A percentile compares a stretch with the other conserved stretches of the same genome.
phyloP scores from a whole-genome alignment of 768 basidiomycete species.

The Suillus plorans region DNA sequence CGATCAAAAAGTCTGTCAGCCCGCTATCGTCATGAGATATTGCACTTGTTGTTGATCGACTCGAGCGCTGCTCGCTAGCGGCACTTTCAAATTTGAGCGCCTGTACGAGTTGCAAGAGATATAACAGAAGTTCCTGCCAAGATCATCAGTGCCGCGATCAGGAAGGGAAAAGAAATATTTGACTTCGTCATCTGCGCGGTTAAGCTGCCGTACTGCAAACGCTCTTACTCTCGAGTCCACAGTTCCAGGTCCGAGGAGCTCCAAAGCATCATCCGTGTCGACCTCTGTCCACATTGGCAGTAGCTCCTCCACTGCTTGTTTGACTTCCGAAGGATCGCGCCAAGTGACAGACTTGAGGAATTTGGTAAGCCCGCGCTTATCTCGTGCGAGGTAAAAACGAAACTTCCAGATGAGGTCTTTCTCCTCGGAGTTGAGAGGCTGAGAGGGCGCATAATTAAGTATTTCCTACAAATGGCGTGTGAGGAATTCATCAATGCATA shows the following conservation, averaged over 20 bases:
- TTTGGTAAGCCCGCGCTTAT: constrained; percentile 93
- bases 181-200: constrained; percentile 92
- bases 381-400: constrained; percentile 92
- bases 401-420: constrained; percentile 99
- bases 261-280: constrained; percentile 94
- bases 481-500: neutral
- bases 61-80: constrained; percentile 72
- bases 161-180: constrained; percentile 18
- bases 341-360: constrained; percentile 98
- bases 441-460: constrained; percentile 88
- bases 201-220: constrained; percentile 91
- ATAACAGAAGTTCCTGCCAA: constrained; percentile 82
- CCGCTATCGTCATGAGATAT: constrained; percentile 91
- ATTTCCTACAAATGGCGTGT: constrained; percentile 58
- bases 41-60: constrained; percentile 69
- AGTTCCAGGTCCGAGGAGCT: constrained; percentile 86
- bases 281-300: constrained; percentile 97
- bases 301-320: constrained; percentile 95
- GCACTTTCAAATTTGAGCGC: constrained; percentile 94
- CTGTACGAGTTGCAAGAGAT: constrained; percentile 94
- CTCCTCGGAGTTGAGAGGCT: constrained; percentile 82
- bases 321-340: constrained; percentile 94
- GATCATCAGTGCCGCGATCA: neutral
- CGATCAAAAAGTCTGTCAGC: constrained; percentile 88
- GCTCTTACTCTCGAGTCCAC: constrained; percentile 90